Evolutionary conservation across 139 green algal genomes (phyloP).

Genomic region (Tetraselmis striata): DNA sequence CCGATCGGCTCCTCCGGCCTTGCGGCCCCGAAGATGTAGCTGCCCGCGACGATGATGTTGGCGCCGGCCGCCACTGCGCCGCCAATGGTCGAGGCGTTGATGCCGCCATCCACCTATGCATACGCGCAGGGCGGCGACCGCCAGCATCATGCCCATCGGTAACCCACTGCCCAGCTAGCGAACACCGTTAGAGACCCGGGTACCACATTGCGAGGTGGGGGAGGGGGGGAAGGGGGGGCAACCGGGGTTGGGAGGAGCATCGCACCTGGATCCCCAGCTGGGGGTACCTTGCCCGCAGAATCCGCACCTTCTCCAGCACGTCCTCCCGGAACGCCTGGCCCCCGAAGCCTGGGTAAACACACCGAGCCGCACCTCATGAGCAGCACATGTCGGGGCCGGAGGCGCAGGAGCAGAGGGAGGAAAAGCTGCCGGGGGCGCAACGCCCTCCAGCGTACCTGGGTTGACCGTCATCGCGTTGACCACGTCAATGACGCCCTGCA

Average conservation of each 20-base stretch:
- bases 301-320: conserved; percentile 57
- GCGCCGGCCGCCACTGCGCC: conserved; percentile 66
- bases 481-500: conserved; percentile 7
- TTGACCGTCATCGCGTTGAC: conserved; percentile 1
- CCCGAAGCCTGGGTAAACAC: conserved; percentile 81
- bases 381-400: conserved; percentile 49
- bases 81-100: conserved; percentile 56
- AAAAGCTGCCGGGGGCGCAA: too few species aligned
- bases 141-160: too few species aligned
- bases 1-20: conserved; percentile 12
- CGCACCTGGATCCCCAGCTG: conserved; percentile 67
- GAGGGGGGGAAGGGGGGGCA: too few species aligned
- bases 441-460: not conserved
- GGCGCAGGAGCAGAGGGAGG: too few species aligned
- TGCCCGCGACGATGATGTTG: conserved; percentile 83
- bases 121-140: too few species aligned
- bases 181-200: too few species aligned
- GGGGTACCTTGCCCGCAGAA: conserved; percentile 46
- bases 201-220: too few species aligned
- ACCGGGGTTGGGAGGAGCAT: too few species aligned
- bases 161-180: too few species aligned
- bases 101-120: conserved; percentile 84
- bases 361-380: too few species aligned
- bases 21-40: conserved; percentile 61
- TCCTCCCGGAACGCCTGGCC: conserved; percentile 70